These are phyloP conservation scores for Penicillium steckii DNA, from an alignment of 495 filamentous ascomycete genomes.

Conservation along the genomic window DNA sequence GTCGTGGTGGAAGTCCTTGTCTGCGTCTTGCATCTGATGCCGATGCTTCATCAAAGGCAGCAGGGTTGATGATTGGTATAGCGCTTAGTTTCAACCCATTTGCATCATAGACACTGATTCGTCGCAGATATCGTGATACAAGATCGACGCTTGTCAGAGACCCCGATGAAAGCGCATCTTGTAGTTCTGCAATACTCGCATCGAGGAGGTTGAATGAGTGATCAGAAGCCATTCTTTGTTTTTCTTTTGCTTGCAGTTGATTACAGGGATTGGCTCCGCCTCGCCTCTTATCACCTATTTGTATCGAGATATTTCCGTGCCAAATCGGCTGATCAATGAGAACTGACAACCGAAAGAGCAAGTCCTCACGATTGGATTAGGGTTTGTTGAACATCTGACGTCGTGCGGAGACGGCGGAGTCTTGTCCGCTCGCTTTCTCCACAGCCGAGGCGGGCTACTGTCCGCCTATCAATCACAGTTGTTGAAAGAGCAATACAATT, in stretches of 20 bases:
- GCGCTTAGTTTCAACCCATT: conserved; percentile 31
- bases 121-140: conserved; percentile 46
- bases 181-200: conserved; percentile 51
- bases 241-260: neutral
- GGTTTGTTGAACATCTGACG: neutral
- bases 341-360: neutral
- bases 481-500: neutral
- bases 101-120: conserved; percentile 39
- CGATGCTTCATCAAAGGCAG: conserved; percentile 29
- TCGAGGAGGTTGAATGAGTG: conserved; percentile 58
- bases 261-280: neutral
- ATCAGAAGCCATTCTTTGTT: conserved; percentile 9
- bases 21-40: conserved; percentile 32
- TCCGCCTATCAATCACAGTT: conserved; percentile 16
- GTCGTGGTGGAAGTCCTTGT: conserved; percentile 32
- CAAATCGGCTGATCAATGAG: neutral
- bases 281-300: neutral
- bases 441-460: neutral
- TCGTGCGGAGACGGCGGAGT: conserved; percentile 17
- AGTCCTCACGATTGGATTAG: conserved; percentile 1
- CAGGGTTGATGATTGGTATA: conserved; percentile 31
- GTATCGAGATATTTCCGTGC: neutral
- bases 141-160: conserved; percentile 46
- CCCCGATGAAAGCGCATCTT: conserved; percentile 37
- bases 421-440: conserved; percentile 14